These are phyloP conservation scores for Colletotrichum zoysiae DNA, from an alignment of 2,329 filamentous ascomycete genomes.

Conservation along the genomic window DNA sequence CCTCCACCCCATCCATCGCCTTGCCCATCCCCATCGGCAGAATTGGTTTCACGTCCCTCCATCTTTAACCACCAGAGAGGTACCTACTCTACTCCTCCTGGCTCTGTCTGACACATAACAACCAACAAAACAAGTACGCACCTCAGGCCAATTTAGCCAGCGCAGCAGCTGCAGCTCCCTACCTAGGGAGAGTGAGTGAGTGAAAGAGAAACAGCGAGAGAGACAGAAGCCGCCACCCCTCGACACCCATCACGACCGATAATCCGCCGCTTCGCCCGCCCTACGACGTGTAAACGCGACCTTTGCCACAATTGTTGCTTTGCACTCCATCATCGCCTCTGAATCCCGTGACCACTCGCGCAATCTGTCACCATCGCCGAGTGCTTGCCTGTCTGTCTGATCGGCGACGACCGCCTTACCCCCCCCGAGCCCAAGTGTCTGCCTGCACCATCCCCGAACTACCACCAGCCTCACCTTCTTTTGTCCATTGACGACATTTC, in stretches of 20 bases:
- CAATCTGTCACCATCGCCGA: slow-evolving; percentile 22
- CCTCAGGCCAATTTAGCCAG: slow-evolving; percentile 13
- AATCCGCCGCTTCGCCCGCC: slow-evolving; percentile 3
- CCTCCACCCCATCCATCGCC: slow-evolving; percentile 11
- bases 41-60: slow-evolving; percentile 22
- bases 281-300: slow-evolving; percentile 17
- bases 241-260: slow-evolving; percentile 39
- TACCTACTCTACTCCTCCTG: not conserved
- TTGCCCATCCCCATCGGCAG: slow-evolving; percentile 20
- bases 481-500: slow-evolving; percentile 30
- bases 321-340: slow-evolving; percentile 17
- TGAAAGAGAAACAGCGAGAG: slow-evolving; percentile 14
- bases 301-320: not conserved
- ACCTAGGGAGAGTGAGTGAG: slow-evolving; percentile 31
- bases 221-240: slow-evolving; percentile 31
- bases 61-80: slow-evolving; percentile 19
- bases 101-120: slow-evolving; percentile 23
- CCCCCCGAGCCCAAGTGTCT: slow-evolving; percentile 19
- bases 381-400: slow-evolving; percentile 13
- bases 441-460: slow-evolving; percentile 19
- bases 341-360: slow-evolving; percentile 15
- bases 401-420: slow-evolving; percentile 30
- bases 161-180: slow-evolving; percentile 14
- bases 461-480: slow-evolving; percentile 25
- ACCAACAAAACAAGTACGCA: slow-evolving; percentile 19